A percentile compares a stretch with the other conserved stretches of the same genome.
phyloP scores from a whole-genome alignment of 352 stramenopile genomes.

The Phytophthora cajani region DNA sequence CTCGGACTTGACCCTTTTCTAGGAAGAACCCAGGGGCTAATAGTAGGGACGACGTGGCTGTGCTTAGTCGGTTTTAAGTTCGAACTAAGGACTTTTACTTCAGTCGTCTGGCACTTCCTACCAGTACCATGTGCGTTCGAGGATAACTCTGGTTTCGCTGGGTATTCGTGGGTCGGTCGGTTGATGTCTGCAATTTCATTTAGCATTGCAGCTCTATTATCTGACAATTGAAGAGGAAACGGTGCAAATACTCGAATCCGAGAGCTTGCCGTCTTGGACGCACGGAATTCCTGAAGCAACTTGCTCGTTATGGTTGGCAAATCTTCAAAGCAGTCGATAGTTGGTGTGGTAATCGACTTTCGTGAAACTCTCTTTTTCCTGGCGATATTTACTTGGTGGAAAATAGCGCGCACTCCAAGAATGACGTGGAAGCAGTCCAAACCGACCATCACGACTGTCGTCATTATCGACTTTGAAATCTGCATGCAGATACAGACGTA shows the following conservation, averaged over 20 bases:
- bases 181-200: background rate
- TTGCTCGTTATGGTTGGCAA: background rate
- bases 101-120: no score
- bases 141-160: no score
- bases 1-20: background rate
- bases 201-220: background rate
- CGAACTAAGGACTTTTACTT: background rate
- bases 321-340: background rate
- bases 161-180: no score
- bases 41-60: background rate
- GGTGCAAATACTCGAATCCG: background rate
- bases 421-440: background rate
- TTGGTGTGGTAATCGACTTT: background rate
- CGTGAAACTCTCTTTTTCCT: background rate
- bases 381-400: background rate
- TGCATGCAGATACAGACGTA: background rate
- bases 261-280: background rate
- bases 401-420: background rate
- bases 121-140: no score
- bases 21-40: background rate
- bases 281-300: background rate
- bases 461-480: background rate
- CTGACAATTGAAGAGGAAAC: background rate
- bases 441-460: background rate
- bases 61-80: background rate